Conservation (phyloP, 2,329 filamentous ascomycete genomes). For the Colletotrichum plurivorum region DNA sequence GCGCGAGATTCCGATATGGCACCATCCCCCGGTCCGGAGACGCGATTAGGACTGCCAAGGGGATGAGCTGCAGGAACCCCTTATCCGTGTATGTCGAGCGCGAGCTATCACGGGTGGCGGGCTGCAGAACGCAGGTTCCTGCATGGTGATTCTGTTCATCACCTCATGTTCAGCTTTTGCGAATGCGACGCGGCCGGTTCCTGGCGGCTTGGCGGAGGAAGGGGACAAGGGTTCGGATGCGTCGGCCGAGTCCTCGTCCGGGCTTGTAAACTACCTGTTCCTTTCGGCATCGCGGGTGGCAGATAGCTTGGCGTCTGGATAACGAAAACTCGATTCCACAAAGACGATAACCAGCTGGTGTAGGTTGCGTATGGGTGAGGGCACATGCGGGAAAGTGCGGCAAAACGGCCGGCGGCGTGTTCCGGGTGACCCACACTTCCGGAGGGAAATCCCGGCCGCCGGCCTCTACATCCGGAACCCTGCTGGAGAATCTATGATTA, state of each 20-base stretch:
- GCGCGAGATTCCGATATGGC: slow-evolving; percentile 28
- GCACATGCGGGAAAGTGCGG: background rate
- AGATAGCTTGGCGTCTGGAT: background rate
- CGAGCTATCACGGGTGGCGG: background rate
- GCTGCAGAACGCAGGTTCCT: slow-evolving; percentile 8
- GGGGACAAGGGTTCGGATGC: background rate
- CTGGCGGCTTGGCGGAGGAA: slow-evolving; percentile 4
- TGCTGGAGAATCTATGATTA: no score
- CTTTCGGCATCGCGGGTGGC: background rate
- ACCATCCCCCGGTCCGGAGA: background rate
- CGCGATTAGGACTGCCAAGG: background rate
- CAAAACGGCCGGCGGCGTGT: background rate
- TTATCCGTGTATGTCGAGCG: background rate
- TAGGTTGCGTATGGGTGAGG: background rate
- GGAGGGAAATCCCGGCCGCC: background rate
- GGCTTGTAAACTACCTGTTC: background rate
- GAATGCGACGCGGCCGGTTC: background rate
- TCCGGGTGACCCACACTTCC: background rate
- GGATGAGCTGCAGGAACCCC: background rate
- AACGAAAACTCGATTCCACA: background rate
- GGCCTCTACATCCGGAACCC: no score
- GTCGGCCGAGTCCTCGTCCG: slow-evolving; percentile 18
- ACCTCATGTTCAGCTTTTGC: slow-evolving; percentile 18
- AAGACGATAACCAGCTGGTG: background rate
- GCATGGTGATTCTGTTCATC: slow-evolving; percentile 9